Percentiles rank a stretch among this genome's conserved stretches.
phyloP scores from a whole-genome alignment of 495 filamentous ascomycete genomes.

The Pyrenula aspistea region DNA sequence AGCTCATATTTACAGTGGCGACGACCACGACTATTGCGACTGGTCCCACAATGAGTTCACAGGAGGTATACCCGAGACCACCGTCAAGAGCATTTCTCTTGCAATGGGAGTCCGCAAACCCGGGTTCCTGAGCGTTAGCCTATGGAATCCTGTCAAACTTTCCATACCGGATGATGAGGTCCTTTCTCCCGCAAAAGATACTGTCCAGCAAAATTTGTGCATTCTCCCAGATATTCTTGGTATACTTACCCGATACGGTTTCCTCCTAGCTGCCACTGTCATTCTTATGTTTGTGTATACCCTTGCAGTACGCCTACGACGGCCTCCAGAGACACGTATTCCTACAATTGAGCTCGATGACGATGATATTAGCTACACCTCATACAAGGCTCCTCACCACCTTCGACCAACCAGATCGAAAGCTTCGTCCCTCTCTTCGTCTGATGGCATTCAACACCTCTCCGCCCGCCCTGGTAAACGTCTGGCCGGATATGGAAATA shows the following conservation, averaged over 20 bases:
- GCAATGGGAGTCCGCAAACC: constrained; percentile 92
- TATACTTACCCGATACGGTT: constrained; percentile 68
- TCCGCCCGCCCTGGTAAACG: not conserved
- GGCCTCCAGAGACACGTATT: not conserved
- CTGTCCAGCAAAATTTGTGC: constrained; percentile 80
- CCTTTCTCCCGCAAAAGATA: constrained; percentile 22
- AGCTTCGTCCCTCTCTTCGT: constrained; percentile 1
- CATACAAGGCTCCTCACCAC: not conserved
- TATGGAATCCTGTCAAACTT: constrained; percentile 69
- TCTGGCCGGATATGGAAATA: not conserved
- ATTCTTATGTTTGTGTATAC: constrained; percentile 25
- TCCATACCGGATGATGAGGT: constrained; percentile 25
- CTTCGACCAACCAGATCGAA: not conserved
- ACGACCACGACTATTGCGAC: constrained; percentile 98
- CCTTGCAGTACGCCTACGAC: not conserved
- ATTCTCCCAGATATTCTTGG: constrained; percentile 77
- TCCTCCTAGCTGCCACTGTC: constrained; percentile 47
- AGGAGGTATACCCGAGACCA: constrained; percentile 70
- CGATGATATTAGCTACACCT: not conserved
- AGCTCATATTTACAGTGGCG: constrained; percentile 75
- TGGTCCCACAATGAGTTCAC: constrained; percentile 59
- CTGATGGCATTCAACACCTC: not conserved
- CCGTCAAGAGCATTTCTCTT: constrained; percentile 87
- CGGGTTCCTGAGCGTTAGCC: constrained; percentile 75
- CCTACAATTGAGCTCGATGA: not conserved